Percentiles rank a stretch among this genome's conserved stretches.
Evolutionary conservation across 2,329 filamentous ascomycete species (phyloP).

Genomic region (Fusarium bactridioides): DNA sequence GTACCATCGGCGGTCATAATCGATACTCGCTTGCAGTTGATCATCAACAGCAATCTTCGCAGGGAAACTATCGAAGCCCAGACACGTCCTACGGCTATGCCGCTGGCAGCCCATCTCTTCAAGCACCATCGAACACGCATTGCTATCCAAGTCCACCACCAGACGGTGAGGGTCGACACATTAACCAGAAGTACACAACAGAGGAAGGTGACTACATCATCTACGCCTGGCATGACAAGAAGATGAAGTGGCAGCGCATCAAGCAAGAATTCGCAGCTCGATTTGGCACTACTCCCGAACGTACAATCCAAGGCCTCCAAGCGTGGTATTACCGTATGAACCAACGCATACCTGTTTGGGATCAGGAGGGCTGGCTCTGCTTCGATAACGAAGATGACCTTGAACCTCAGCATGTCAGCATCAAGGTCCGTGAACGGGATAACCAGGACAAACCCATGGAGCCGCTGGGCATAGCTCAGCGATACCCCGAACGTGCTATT

Average conservation of each 20-base stretch:
- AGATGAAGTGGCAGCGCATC: constrained; percentile 53
- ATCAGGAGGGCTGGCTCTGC: constrained; percentile 51
- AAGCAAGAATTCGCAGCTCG: constrained; percentile 51
- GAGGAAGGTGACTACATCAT: constrained; percentile 56
- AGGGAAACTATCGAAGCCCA: constrained; percentile 27
- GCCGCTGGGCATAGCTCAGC: constrained; percentile 49
- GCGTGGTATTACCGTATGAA: constrained; percentile 56
- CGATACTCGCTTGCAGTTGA: constrained; percentile 32
- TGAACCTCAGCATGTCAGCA: constrained; percentile 48
- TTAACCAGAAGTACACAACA: constrained; percentile 55
- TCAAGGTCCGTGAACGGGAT: constrained; percentile 52
- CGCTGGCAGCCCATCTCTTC: constrained; percentile 37
- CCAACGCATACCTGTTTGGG: constrained; percentile 51
- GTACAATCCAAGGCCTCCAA: constrained; percentile 52
- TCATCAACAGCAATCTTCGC: constrained; percentile 28
- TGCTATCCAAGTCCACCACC: constrained; percentile 49
- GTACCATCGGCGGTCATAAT: constrained; percentile 21
- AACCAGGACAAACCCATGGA: constrained; percentile 48
- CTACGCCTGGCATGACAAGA: constrained; percentile 55
- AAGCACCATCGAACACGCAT: constrained; percentile 34
- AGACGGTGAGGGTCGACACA: constrained; percentile 49
- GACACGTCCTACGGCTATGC: constrained; percentile 37
- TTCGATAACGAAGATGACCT: constrained; percentile 51
- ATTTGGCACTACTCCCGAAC: constrained; percentile 49
- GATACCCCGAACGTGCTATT: constrained; percentile 58